Base-by-base conservation (phyloP, 179 eudicot genomes). In the Gypsophila paniculata region DNA sequence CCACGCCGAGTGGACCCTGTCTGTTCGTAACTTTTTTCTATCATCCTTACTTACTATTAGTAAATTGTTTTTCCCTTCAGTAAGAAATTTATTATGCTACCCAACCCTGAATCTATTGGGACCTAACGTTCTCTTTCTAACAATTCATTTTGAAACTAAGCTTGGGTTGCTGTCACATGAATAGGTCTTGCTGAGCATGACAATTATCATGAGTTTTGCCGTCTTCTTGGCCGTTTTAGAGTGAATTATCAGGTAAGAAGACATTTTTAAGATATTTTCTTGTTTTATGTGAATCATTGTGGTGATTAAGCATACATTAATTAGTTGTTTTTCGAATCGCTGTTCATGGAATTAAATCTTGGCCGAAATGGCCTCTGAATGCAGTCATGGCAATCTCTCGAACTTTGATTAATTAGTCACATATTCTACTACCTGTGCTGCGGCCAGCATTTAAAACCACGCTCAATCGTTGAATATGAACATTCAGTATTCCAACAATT, bases 181-280 rank as follows among this genome's bases (percentile, higher is more conserved):
- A 61, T 81, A 94, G 99, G 99, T 88, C 94, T 94, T 75, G 92
- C 91, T 75, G 89, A 85, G 73, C 97, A 94, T 84, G 99, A 91
- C 76, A 94, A 94, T 84, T 94, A 94, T 80, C 96, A 94, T 69
- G 98, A 91, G 80, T 93, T 86, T 83, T 93, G 98, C 72, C 98
- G 98, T 80, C 93, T 93, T 71, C 93, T 94, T 65, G 99, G 99
- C 60, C 96, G 99, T 69, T 94, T 94, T 78, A 86, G 88, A 82
- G 84, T 90, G 72, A 91, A 88, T 82, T 94, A 88, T 77, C 99
- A 94, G 96, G 99, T 94, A 67, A 68, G 12, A 18, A 46, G 25
- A 49, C 9, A 51, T 15, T 51, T 23, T 68, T 58, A 55, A 49
- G 22, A 60, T 52, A 53, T 72, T 69, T 51, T 51, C 34, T 32